Evolutionary conservation across 352 stramenopile species (phyloP), one percentile per base, ranked within the genome.

Genomic region (Phytopythium litorale): DNA sequence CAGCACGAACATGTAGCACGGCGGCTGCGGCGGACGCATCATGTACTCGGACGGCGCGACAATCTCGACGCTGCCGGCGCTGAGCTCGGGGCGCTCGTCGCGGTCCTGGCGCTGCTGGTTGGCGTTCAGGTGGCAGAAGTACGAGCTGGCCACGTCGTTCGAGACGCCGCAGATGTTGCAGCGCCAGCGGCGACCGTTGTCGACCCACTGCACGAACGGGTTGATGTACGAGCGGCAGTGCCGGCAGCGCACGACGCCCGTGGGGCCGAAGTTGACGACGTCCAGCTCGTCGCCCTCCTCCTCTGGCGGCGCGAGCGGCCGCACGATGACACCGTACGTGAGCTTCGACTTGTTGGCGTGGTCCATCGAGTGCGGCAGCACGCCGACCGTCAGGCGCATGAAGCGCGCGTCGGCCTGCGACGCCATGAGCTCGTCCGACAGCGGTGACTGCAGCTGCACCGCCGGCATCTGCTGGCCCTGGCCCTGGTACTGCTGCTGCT

Each of bases 61-160:
- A 59, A 96, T 94, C 40, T 97, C 90, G 30, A 97, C 80, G 49
- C 80, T 93, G 45, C 86, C 87, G 19, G 63, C 63, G 58, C 70
- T 70, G 28, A 97, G 69, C 53, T 97, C 90, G 8, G 88, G 88
- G 33, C 88, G 87, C 64, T 99, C 84, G 19, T 94, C 84, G 12
- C 83, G 78, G 72, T 99, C 98, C 49, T 96, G 81, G 58, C 98
- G 92, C 60, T 95, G 85, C 43, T 98, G 96, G 62, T 97, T 90
- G 40, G 94, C 85, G 57, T 98, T 96, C 53, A 99, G 78, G 69
- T 99, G 97, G 71, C 94, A 99, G 73, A 99, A 99, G 79, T 99
- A 99, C 11, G 94, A 94, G 56, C 92, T 92, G 15, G 97, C 86
- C 37, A 98, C 94, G 55, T 96, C 81, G 57, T 96, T 96, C 16